These are phyloP conservation scores for Salix exigua DNA, from an alignment of 345 rosid species.

Conservation along the genomic window DNA sequence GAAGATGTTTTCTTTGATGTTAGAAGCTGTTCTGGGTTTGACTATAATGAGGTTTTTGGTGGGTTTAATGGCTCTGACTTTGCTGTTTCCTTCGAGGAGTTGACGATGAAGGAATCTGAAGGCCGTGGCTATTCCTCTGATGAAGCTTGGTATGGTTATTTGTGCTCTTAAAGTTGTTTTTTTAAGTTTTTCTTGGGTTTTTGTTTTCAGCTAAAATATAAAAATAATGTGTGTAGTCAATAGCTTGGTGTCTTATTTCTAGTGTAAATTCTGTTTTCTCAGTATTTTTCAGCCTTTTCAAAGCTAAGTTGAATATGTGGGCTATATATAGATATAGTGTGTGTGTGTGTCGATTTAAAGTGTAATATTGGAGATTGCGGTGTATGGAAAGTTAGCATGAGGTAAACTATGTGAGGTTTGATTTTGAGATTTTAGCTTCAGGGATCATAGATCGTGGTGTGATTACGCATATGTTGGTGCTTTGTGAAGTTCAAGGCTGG, in stretches of 20 bases:
- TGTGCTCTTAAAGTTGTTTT: neutral
- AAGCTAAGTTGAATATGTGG: neutral
- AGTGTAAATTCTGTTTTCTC: neutral
- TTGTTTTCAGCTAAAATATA: neutral
- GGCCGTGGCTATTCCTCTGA: slow-evolving; percentile 57
- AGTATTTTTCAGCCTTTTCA: neutral
- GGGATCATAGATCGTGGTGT: neutral
- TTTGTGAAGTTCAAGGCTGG: neutral
- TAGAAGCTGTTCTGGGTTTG: slow-evolving; percentile 49
- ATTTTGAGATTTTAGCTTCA: neutral
- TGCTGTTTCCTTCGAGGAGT: slow-evolving; percentile 60
- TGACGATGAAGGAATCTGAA: slow-evolving; percentile 32
- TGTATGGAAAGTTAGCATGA: neutral
- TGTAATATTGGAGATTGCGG: neutral
- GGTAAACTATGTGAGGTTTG: neutral
- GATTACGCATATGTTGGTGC: neutral
- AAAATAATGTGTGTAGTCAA: neutral
- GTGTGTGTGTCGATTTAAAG: neutral
- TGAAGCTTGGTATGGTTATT: slow-evolving; percentile 67
- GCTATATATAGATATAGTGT: neutral
- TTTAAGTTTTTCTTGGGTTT: neutral
- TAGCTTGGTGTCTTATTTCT: neutral
- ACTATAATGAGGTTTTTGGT: slow-evolving; percentile 77
- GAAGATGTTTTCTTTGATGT: slow-evolving; percentile 55
- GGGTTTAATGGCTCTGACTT: slow-evolving; percentile 52